phyloP scores from a whole-genome alignment of 345 rosid species.

The Isatis tinctoria region DNA sequence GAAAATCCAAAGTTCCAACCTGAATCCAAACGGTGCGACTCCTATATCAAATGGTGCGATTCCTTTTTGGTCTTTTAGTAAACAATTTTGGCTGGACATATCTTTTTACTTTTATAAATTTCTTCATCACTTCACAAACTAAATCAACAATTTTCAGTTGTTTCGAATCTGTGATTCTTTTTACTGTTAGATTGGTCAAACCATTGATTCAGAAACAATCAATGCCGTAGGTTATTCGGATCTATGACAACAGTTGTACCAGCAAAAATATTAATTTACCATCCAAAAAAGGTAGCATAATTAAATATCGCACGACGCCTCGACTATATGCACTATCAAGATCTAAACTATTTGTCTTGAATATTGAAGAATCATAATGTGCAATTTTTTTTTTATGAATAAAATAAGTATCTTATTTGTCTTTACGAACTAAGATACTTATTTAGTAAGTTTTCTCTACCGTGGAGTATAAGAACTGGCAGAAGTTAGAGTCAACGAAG shows the following conservation, averaged over 20 bases:
- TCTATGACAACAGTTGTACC: neutral
- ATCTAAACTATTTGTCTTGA: neutral
- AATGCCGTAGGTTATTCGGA: neutral
- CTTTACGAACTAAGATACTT: neutral
- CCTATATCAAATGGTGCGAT: too few relatives aligned
- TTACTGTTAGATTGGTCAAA: neutral
- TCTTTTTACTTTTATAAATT: neutral
- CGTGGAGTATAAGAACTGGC: neutral
- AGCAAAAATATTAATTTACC: neutral
- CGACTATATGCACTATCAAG: neutral
- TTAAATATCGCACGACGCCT: neutral
- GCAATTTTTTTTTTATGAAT: neutral
- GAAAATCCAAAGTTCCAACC: too few relatives aligned
- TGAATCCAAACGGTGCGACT: too few relatives aligned
- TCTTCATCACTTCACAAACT: neutral
- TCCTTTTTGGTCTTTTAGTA: too few relatives aligned
- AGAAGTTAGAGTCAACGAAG: conserved; percentile 1
- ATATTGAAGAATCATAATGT: neutral
- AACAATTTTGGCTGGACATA: neutral
- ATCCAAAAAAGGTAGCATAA: neutral
- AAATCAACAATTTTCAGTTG: neutral
- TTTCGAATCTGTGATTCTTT: neutral
- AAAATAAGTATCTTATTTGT: neutral
- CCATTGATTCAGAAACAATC: neutral
- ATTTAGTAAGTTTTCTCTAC: neutral